Percentiles rank a stretch among this genome's conserved stretches.
These are phyloP conservation scores for Penicillium lagena DNA, from an alignment of 495 filamentous ascomycete genomes.

Conservation along the genomic window DNA sequence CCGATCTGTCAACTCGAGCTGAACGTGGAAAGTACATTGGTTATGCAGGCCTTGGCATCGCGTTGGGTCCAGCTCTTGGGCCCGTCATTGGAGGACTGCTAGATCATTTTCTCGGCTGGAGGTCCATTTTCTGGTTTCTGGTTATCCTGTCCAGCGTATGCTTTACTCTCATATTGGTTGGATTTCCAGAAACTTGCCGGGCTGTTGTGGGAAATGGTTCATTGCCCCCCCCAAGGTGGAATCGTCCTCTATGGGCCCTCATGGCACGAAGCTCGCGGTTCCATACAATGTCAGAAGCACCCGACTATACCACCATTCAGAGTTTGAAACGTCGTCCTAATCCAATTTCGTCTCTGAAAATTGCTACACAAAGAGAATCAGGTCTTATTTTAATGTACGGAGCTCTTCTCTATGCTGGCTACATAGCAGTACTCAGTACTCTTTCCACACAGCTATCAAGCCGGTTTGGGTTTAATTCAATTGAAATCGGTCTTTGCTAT, in stretches of 20 bases:
- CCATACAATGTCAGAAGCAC: background rate
- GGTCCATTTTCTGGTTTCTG: conserved; percentile 70
- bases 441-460: conserved; percentile 24
- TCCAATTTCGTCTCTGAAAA: conserved; percentile 18
- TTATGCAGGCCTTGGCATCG: conserved; percentile 19
- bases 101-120: conserved; percentile 59
- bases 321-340: conserved; percentile 15
- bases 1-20: conserved; percentile 33
- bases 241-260: conserved; percentile 22
- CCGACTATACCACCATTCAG: conserved; percentile 7
- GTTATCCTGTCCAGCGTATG: conserved; percentile 46
- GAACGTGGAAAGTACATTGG: conserved; percentile 44
- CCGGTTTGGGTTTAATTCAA: conserved; percentile 32
- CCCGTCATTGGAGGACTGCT: conserved; percentile 63
- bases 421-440: conserved; percentile 20
- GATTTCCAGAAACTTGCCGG: conserved; percentile 39
- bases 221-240: conserved; percentile 30
- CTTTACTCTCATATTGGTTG: conserved; percentile 17
- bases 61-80: conserved; percentile 46
- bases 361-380: conserved; percentile 32
- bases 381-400: conserved; percentile 30
- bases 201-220: conserved; percentile 44
- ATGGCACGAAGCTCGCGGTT: conserved; percentile 8
- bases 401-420: conserved; percentile 16
- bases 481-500: conserved; percentile 42